These are phyloP conservation scores for Arctium lappa DNA, from an alignment of 129 eudicot species.

Conservation along the genomic window DNA sequence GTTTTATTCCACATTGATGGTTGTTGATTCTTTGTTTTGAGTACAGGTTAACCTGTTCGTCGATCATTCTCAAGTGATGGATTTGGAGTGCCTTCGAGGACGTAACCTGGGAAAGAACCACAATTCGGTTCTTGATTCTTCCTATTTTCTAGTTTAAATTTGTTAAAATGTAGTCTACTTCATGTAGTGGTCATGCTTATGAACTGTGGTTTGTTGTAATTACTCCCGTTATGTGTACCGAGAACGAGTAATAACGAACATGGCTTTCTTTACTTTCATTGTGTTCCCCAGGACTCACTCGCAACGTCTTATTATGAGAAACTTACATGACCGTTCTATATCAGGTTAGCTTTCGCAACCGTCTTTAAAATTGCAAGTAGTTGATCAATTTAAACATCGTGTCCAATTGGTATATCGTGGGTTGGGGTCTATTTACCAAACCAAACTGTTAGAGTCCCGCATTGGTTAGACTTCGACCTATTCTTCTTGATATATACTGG, in stretches of 20 bases:
- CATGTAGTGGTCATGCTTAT: conserved; percentile 18
- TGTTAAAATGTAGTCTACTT: neutral
- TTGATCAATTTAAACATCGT: neutral
- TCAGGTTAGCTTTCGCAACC: conserved; percentile 1
- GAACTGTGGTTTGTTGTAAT: conserved; percentile 16
- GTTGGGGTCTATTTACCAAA: neutral
- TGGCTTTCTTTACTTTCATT: conserved; percentile 4
- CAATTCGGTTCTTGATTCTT: conserved; percentile 62
- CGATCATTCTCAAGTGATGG: conserved; percentile 80
- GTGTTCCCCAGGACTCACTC: neutral
- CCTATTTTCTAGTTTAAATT: conserved; percentile 41
- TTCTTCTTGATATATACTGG: neutral
- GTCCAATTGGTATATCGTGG: neutral
- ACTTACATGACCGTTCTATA: neutral
- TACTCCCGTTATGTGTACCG: neutral
- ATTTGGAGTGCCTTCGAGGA: conserved; percentile 91
- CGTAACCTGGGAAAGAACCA: conserved; percentile 65
- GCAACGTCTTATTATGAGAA: neutral
- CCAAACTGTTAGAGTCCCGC: neutral
- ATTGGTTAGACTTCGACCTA: neutral
- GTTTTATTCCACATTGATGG: neutral
- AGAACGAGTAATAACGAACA: neutral
- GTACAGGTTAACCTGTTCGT: conserved; percentile 80
- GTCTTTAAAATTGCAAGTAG: neutral
- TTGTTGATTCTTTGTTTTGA: neutral